Conservation (phyloP, 2,329 filamentous ascomycete species). For the Ambrosiella beaveri region DNA sequence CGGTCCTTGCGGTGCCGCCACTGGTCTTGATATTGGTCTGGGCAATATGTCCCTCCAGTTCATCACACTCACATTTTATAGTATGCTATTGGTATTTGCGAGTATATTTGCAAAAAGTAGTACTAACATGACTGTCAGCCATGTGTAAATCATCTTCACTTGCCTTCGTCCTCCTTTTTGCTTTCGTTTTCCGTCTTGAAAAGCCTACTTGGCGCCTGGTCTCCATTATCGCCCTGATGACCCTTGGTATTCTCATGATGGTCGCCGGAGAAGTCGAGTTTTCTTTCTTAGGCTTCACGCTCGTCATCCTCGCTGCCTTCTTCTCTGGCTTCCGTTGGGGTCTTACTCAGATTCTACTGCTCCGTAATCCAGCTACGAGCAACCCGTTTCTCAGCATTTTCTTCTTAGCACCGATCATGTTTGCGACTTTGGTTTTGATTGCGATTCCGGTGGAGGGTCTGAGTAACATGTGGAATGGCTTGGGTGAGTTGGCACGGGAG, state of each 20-base stretch:
- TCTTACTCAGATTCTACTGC: slow-evolving; percentile 90
- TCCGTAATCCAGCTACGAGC: slow-evolving; percentile 83
- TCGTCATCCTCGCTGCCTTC: slow-evolving; percentile 85
- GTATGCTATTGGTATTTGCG: slow-evolving; percentile 27
- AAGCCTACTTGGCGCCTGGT: slow-evolving; percentile 72
- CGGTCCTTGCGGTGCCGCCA: slow-evolving; percentile 79
- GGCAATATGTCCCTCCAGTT: slow-evolving; percentile 94
- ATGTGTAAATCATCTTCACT: slow-evolving; percentile 99
- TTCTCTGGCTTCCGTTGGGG: slow-evolving; percentile 96
- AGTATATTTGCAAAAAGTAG: background rate
- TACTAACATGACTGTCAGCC: slow-evolving; percentile 29
- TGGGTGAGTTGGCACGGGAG: slow-evolving; percentile 43
- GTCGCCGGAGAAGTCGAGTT: slow-evolving; percentile 90
- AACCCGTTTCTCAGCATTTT: slow-evolving; percentile 97
- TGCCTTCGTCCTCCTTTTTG: slow-evolving; percentile 87
- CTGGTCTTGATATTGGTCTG: slow-evolving; percentile 85
- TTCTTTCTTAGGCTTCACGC: slow-evolving; percentile 65
- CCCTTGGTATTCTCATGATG: slow-evolving; percentile 89
- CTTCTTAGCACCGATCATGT: slow-evolving; percentile 96
- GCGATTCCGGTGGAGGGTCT: slow-evolving; percentile 78
- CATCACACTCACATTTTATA: slow-evolving; percentile 94
- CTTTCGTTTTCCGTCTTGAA: slow-evolving; percentile 85
- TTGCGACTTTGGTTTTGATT: slow-evolving; percentile 59
- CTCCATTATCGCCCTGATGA: slow-evolving; percentile 81
- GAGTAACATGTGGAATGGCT: slow-evolving; percentile 44